phyloP scores from a whole-genome alignment of 495 filamentous ascomycete species.

The Parathielavia appendiculata region DNA sequence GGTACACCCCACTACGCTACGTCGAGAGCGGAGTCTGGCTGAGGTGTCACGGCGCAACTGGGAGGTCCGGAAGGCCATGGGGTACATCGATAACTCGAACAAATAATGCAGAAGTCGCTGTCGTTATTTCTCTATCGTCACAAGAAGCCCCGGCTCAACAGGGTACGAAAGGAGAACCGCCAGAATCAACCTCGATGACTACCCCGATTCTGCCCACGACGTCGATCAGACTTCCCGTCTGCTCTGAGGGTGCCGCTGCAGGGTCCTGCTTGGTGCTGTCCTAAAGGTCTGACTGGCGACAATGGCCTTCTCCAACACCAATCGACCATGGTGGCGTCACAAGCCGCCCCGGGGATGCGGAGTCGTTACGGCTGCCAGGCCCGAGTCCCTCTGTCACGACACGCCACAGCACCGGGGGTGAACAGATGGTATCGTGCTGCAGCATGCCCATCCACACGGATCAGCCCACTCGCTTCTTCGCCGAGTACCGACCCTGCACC shows the following conservation, averaged over 20 bases:
- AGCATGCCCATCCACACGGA: background rate
- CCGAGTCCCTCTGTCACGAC: background rate
- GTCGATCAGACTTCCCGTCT: background rate
- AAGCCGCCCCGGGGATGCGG: background rate
- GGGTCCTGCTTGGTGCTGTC: background rate
- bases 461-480: background rate
- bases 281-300: background rate
- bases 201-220: no score
- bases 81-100: no score
- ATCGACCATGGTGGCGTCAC: background rate
- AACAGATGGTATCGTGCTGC: background rate
- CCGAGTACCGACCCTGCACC: background rate
- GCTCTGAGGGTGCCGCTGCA: background rate
- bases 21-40: background rate
- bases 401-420: background rate
- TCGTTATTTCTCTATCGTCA: no score
- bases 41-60: background rate
- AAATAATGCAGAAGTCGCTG: no score
- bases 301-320: background rate
- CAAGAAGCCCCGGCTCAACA: no score
- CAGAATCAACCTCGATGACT: no score
- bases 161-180: no score
- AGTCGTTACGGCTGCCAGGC: background rate
- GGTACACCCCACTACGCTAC: background rate
- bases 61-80: no score